Base-by-base conservation (phyloP, 345 rosid species). In the Salix exigua region DNA sequence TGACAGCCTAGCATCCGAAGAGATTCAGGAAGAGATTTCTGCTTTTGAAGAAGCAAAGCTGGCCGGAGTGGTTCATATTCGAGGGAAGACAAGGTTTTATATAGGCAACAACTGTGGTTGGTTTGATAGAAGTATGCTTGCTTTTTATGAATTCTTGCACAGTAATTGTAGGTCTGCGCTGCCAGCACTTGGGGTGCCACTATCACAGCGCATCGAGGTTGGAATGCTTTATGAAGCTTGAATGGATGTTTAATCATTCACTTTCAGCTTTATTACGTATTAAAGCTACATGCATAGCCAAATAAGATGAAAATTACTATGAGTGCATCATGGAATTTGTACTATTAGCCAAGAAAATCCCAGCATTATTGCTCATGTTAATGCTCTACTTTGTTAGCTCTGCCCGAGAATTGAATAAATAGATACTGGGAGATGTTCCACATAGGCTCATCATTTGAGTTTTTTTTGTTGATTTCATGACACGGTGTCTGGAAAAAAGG, bases 151-250 rank as follows among this genome's bases (percentile, higher is more conserved):
- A 78, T 83, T 85, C 42, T 40, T 91, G 87, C 91, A 89, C 62
- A 78, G 79, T 67, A 90, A 90, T 53, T 89, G 91, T 26, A 86
- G 94, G 80, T 83, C 94, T 19, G 87, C 91, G 11, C 81, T 91
- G 69, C 94, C 92, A 31, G 85, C 87, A 31, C 76, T 91, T 19
- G 90, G 89, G 48, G 82, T 87, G 77, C 90, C 89, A 1, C 79
- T 78, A 23, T 75, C 79, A 5, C 88, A 89, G 46, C 82, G 88
- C 5, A 87, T 88, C 25, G 92, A 91, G 72, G 90, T 91, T 2
- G 92, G 91, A 62, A 89, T 91, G 94, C 81, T 87, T 5, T 89
- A 91, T 5, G 91, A 88, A 75, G 92, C 88, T 55, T 90, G 77
- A 85, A 76, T 11, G 58, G 61, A 44, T 37, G 28, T 11, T 78